These are phyloP conservation scores for Candida mattraensis DNA, from an alignment of 805 yeast genomes.

Conservation along the genomic window DNA sequence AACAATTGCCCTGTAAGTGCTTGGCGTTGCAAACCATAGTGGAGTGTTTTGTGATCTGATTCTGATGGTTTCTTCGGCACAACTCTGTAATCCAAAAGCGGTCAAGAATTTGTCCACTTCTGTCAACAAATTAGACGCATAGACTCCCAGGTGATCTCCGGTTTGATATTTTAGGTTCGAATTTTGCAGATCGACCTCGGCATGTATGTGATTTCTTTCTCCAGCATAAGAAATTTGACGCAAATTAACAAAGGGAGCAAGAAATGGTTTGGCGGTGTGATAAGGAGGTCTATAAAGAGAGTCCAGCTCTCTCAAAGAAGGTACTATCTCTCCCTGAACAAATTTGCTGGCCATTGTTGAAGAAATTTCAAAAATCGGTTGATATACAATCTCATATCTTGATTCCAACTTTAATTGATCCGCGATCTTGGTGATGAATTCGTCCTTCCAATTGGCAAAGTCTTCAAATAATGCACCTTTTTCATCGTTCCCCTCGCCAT, in stretches of 20 bases:
- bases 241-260: slow-evolving; percentile 57
- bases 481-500: slow-evolving; percentile 92
- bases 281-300: slow-evolving; percentile 23
- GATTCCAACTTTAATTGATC: slow-evolving; percentile 57
- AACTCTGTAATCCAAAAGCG: slow-evolving; percentile 55
- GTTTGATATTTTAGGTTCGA: slow-evolving; percentile 77
- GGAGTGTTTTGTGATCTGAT: slow-evolving; percentile 59
- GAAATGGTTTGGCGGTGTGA: slow-evolving; percentile 51
- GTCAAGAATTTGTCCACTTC: slow-evolving; percentile 61
- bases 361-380: slow-evolving; percentile 54
- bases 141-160: slow-evolving; percentile 91
- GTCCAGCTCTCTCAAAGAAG: slow-evolving; percentile 16
- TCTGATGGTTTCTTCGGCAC: slow-evolving; percentile 50
- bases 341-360: slow-evolving; percentile 30
- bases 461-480: slow-evolving; percentile 89
- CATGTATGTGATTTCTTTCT: slow-evolving; percentile 73
- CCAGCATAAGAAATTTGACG: slow-evolving; percentile 59
- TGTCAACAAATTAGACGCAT: slow-evolving; percentile 78
- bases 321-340: slow-evolving; percentile 28
- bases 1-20: slow-evolving; percentile 74
- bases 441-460: slow-evolving; percentile 87
- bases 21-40: slow-evolving; percentile 64
- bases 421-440: slow-evolving; percentile 61
- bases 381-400: slow-evolving; percentile 64
- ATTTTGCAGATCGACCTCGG: slow-evolving; percentile 70